Evolutionary conservation across 176 grass and related monocot genomes (phyloP).

Genomic region (Carex kokanica): DNA sequence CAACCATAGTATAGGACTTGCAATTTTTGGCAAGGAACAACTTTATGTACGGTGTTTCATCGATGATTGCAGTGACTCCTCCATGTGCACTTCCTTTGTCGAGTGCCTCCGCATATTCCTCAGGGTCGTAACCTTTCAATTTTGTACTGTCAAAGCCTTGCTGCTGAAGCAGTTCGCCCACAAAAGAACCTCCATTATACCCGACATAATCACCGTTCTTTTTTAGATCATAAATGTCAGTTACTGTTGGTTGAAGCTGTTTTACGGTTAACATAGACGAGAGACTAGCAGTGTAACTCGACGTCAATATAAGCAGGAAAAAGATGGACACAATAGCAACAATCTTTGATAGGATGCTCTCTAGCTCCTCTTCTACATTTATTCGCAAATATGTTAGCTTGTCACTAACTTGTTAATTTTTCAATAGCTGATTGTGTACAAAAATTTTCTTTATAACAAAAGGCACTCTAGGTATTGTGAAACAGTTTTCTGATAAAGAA

Average conservation of each 20-base stretch:
- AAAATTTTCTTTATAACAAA: background rate
- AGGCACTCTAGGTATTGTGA: no score
- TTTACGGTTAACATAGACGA: constrained; percentile 45
- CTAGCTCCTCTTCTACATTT: constrained; percentile 33
- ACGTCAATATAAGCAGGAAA: constrained; percentile 45
- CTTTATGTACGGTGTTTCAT: constrained; percentile 48
- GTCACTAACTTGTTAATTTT: background rate
- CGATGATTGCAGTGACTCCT: constrained; percentile 39
- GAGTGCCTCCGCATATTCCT: constrained; percentile 39
- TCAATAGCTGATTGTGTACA: background rate
- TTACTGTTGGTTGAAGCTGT: constrained; percentile 41
- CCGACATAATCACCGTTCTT: constrained; percentile 42
- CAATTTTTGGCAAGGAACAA: constrained; percentile 38
- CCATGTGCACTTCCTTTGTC: constrained; percentile 49
- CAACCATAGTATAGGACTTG: constrained; percentile 41
- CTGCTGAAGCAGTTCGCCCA: constrained; percentile 30
- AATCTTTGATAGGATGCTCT: constrained; percentile 31
- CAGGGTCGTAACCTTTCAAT: constrained; percentile 26
- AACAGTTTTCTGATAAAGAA: no score
- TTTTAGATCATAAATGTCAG: constrained; percentile 34
- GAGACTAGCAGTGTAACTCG: constrained; percentile 53
- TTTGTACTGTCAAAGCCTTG: constrained; percentile 37
- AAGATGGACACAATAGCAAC: constrained; percentile 26
- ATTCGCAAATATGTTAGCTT: background rate
- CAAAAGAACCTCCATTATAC: constrained; percentile 27